Base-by-base conservation (phyloP, 2,329 filamentous ascomycete genomes). In the Chrysosporium keratinophilum region DNA sequence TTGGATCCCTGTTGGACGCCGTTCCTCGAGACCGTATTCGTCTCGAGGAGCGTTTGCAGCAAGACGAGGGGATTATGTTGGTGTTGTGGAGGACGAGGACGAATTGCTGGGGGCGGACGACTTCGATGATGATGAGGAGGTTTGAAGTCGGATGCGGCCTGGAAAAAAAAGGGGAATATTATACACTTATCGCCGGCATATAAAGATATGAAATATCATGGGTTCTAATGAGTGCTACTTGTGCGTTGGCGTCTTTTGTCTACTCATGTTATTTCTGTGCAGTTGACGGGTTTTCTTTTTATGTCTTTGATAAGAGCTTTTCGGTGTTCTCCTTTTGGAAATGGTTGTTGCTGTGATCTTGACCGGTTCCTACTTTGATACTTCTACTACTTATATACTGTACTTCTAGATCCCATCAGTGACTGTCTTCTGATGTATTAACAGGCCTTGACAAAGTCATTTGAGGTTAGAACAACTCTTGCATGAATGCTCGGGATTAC, bases 51-150 rank as follows among this genome's bases (percentile, higher is more conserved):
- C 87, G 57, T 98, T 98, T 71, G 86, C 89, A 4, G 80, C 89
- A 54, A 85, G 88, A 1, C 80, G 87, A 54, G 84, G 86, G n/a
- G 88, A 95, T 68, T 97, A 97, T 68, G 81, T 84, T 14, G 79
- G 85, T 63, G 88, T 95, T 50, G 89, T 95, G 63, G 87, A 93
- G 49, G 93, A 97, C 66, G 93, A 97, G 68, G 91, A 91, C 47
- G 91, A 97, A 74, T 74, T 98, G 61, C 73, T 98, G 35, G 93
- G 93, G 1, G 63, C 63, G 0, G 91, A 96, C 61, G 90, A 95
- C 56, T 89, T 88, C 61, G 91, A 96, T 60, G 89, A 87, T 60
- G 91, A 96, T 60, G 90, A 96, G 65, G 91, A 96, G 57, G 86
- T 73, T 28, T 50, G 70, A 72, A 53, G 64, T 64, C 47, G 56